Evolutionary conservation across 768 basidiomycete genomes (phyloP).

Genomic region (Russula foetens): DNA sequence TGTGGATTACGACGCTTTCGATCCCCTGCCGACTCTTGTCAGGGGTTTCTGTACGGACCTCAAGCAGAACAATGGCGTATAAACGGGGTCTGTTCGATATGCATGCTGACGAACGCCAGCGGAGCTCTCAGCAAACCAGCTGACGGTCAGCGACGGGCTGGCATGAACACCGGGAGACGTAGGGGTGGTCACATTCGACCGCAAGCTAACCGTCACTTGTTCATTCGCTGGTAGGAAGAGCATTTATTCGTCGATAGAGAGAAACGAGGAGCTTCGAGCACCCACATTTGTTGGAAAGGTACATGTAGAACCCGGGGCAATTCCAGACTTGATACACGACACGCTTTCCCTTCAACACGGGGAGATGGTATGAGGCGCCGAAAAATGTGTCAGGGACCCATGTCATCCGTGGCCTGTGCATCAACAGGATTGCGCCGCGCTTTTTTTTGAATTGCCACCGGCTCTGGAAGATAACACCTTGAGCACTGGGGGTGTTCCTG

Average conservation of each 20-base stretch:
- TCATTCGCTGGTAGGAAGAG: not conserved
- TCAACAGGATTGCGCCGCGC: slow-evolving; percentile 1
- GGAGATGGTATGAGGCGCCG: not conserved
- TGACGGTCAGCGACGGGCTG: not conserved
- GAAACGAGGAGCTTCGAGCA: too few relatives aligned
- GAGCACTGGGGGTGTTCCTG: not conserved
- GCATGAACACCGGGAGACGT: not conserved
- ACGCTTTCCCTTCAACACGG: not conserved
- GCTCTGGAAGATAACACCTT: not conserved
- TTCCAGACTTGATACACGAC: not conserved
- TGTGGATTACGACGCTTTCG: too few relatives aligned
- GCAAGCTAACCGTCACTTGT: not conserved
- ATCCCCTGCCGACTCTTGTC: too few relatives aligned
- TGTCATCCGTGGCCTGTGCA: not conserved
- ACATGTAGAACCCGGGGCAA: slow-evolving; percentile 1
- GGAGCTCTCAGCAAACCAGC: slow-evolving; percentile 1
- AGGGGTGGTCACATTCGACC: not conserved
- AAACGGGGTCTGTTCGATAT: not conserved
- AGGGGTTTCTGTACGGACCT: not conserved
- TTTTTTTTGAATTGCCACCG: not conserved
- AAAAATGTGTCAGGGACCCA: not conserved
- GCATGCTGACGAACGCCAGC: slow-evolving; percentile 1
- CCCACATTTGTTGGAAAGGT: not conserved
- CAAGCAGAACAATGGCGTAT: slow-evolving; percentile 5
- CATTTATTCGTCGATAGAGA: too few relatives aligned